These are phyloP conservation scores for Hippophae gyantsensis DNA, from an alignment of 306 rosid species.

Conservation along the genomic window DNA sequence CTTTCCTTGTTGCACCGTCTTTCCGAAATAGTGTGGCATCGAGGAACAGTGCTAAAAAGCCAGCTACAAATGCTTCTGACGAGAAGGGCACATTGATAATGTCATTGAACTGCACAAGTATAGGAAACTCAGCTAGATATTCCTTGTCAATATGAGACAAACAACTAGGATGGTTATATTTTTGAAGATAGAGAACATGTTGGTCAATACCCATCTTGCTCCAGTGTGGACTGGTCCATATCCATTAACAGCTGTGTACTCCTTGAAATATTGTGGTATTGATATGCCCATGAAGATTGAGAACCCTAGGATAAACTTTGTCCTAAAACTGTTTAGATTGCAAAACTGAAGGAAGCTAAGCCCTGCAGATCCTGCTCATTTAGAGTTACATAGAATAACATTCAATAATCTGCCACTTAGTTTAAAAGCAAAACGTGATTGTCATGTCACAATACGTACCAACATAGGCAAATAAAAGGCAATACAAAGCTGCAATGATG, in stretches of 20 bases:
- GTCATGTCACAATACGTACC: conserved; percentile 35
- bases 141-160: background rate
- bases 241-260: conserved; percentile 71
- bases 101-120: conserved; percentile 62
- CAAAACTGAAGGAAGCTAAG: conserved; percentile 82
- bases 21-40: conserved; percentile 55
- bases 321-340: conserved; percentile 81
- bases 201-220: conserved; percentile 71
- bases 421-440: background rate
- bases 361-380: conserved; percentile 77
- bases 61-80: conserved; percentile 76
- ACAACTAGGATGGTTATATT: background rate
- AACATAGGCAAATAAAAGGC: conserved; percentile 92
- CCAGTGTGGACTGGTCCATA: conserved; percentile 84
- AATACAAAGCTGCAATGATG: conserved; percentile 74
- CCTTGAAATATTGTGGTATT: conserved; percentile 89
- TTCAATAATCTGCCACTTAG: conserved; percentile 8
- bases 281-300: conserved; percentile 85
- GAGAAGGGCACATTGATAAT: conserved; percentile 87
- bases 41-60: conserved; percentile 55
- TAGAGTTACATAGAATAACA: background rate
- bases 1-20: conserved; percentile 56
- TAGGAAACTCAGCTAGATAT: background rate
- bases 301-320: conserved; percentile 75
- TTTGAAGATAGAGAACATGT: background rate